Base-by-base conservation (phyloP, 2,329 filamentous ascomycete species). In the Aspergillus viridinutans region DNA sequence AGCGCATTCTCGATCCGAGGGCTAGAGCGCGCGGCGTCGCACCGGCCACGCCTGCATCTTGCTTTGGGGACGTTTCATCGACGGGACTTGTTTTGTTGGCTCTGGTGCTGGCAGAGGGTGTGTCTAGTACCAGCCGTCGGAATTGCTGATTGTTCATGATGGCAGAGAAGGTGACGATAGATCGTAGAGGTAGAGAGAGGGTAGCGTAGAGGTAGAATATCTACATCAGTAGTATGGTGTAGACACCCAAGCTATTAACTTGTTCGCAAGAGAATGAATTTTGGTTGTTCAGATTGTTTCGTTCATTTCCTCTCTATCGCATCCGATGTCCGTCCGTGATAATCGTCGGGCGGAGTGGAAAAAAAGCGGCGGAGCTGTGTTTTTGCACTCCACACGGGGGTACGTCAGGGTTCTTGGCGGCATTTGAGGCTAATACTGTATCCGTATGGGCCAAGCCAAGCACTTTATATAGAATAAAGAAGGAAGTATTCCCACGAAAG, bases 101-200 rank as follows among this genome's bases (percentile, higher is more conserved):
- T 71, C 47, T n/a, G 32, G 20, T 52, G 25, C 53, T 54, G 1
- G 59, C 63, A 7, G 75, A 70, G 2, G 81, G 74, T 3, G 78
- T 81, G 62, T 84, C 76, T 74, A 86, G 79, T 23, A 96, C 75
- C 6, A 97, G 83, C 62, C 89, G 88, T 54, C 94, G 88, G 69
- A 99, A 99, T 68, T 97, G 90, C 47, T 92, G 85, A 80, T 97
- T 97, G 73, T 97, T 96, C 94, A 99, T 97, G 58, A 26, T 67
- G 42, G 52, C 9, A 47, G 42, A 32, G 54, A 26, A 48, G 26
- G 26, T n/a, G 38, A 17, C 10, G 32, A 29, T 29, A 4, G 23
- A 23, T 35, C 25, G 47, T 23, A 12, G 32, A 43, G 29, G 45
- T 32, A 5, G 20, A 21, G 40, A 50, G 21, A 17, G 25, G 45